phyloP scores from a whole-genome alignment of 2,329 filamentous ascomycete genomes.

The Cladosporium sp. region DNA sequence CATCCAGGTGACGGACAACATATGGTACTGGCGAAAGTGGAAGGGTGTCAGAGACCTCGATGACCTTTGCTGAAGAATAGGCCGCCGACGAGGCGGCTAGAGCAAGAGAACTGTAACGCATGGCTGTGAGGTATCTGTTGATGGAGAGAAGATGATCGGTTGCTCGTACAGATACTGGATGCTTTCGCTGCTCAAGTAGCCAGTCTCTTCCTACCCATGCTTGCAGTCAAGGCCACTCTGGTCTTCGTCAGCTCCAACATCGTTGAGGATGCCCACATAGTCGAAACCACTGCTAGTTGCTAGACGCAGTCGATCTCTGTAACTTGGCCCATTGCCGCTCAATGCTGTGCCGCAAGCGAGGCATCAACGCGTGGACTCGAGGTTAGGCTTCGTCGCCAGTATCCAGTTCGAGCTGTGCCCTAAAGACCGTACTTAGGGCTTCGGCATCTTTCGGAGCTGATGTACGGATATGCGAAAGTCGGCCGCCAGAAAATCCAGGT shows the following conservation, averaged over 20 bases:
- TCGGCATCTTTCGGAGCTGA: background rate
- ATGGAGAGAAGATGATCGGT: background rate
- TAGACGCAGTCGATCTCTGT: background rate
- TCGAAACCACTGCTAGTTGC: background rate
- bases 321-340: background rate
- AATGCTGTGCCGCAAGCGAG: background rate
- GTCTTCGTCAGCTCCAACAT: background rate
- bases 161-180: background rate
- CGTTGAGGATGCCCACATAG: background rate
- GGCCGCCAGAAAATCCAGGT: background rate
- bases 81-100: background rate
- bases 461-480: background rate
- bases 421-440: background rate
- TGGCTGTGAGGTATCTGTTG: background rate
- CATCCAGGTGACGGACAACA: constrained; percentile 8
- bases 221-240: background rate
- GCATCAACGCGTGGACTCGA: background rate
- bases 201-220: background rate
- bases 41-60: constrained; percentile 4
- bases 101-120: background rate
- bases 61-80: background rate
- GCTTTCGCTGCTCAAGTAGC: background rate
- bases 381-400: background rate
- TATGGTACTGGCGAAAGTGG: constrained; percentile 5
- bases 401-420: background rate